Conservation (phyloP, 345 rosid species). For the Cardamine chenopodiifolia region DNA sequence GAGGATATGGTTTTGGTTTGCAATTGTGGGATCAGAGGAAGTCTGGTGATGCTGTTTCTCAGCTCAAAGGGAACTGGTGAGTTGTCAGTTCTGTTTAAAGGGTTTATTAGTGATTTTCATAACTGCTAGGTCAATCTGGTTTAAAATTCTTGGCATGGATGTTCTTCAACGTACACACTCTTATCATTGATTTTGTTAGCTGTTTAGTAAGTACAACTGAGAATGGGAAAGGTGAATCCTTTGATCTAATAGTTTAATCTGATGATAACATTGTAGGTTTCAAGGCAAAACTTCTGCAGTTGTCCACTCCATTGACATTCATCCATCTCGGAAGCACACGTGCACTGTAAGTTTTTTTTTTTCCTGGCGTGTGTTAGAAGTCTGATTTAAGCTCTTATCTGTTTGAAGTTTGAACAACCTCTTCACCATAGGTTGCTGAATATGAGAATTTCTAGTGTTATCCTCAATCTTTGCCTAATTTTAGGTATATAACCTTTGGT, state of each 20-base stretch:
- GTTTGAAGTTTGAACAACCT: constrained; percentile 1
- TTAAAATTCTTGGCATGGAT: neutral
- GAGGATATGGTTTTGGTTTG: constrained; percentile 79
- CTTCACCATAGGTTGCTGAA: neutral
- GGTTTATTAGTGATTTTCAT: neutral
- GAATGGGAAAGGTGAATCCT: constrained; percentile 3
- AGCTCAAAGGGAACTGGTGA: constrained; percentile 79
- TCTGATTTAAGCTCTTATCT: neutral
- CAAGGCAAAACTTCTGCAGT: constrained; percentile 69
- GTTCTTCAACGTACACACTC: neutral
- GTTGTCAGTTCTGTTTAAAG: constrained; percentile 14
- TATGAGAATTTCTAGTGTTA: neutral
- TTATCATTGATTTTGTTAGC: neutral
- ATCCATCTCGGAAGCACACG: constrained; percentile 87
- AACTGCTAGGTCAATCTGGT: neutral
- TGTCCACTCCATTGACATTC: constrained; percentile 86
- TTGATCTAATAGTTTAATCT: constrained; percentile 6
- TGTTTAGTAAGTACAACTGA: neutral
- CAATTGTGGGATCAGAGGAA: constrained; percentile 93
- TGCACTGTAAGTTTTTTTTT: constrained; percentile 61
- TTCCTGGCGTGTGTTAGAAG: neutral
- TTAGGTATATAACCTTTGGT: neutral
- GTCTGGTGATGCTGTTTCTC: constrained; percentile 69
- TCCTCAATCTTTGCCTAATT: constrained; percentile 4
- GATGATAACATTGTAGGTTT: constrained; percentile 54